Conservation (phyloP, 1,284 basidiomycete genomes). For the Ustilago esculenta region DNA sequence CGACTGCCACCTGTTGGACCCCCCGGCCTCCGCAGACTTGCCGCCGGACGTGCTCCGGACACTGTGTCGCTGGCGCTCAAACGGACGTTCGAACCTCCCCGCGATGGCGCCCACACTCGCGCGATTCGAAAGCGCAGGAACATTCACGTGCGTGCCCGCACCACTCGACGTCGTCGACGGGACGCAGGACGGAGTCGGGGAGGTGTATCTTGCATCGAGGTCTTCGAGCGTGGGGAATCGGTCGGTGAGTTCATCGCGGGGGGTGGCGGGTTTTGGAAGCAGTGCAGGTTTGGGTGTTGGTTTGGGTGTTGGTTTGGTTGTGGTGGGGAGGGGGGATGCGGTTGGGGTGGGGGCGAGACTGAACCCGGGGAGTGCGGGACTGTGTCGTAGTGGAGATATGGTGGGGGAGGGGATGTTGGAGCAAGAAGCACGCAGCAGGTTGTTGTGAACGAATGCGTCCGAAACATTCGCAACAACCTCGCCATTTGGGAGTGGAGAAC, state of each 20-base stretch:
- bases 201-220: slow-evolving; percentile 45
- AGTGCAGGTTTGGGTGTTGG: slow-evolving; percentile 2
- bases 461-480: background rate
- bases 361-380: slow-evolving; percentile 55
- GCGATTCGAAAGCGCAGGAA: slow-evolving; percentile 42
- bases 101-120: slow-evolving; percentile 50
- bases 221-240: slow-evolving; percentile 57
- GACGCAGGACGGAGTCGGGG: slow-evolving; percentile 3
- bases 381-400: slow-evolving; percentile 41
- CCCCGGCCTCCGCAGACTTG: slow-evolving; percentile 32
- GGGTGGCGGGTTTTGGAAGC: slow-evolving; percentile 4
- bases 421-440: slow-evolving; percentile 27
- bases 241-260: slow-evolving; percentile 34
- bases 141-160: slow-evolving; percentile 10
- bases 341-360: slow-evolving; percentile 23
- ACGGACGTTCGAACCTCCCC: slow-evolving; percentile 40
- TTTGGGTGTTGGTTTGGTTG: slow-evolving; percentile 1
- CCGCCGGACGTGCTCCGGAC: slow-evolving; percentile 5
- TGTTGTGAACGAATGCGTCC: slow-evolving; percentile 24
- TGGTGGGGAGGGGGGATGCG: slow-evolving; percentile 24
- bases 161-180: too few relatives aligned
- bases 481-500: slow-evolving; percentile 20
- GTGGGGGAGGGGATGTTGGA: slow-evolving; percentile 28
- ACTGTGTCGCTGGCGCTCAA: slow-evolving; percentile 18
- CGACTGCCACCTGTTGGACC: slow-evolving; percentile 34